phyloP scores from a whole-genome alignment of 169 alveolate genomes.

The Babesia bovis region DNA sequence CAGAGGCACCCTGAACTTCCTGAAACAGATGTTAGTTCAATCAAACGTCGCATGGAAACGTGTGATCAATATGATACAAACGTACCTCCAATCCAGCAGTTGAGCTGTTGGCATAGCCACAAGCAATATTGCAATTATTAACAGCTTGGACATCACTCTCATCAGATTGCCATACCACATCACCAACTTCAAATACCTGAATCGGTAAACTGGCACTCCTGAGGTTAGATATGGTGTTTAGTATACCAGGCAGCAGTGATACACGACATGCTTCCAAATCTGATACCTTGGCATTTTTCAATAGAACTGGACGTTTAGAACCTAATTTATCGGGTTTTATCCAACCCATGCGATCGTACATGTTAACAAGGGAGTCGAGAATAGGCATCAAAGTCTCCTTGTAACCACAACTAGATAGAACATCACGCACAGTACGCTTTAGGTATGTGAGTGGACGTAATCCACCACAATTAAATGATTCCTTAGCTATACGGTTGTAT shows the following conservation, averaged over 20 bases:
- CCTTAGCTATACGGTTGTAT: slow-evolving; percentile 78
- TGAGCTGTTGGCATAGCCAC: slow-evolving; percentile 63
- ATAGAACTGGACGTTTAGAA: slow-evolving; percentile 78
- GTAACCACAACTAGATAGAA: slow-evolving; percentile 64
- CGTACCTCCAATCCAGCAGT: slow-evolving; percentile 79
- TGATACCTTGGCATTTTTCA: slow-evolving; percentile 89
- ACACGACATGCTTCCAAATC: slow-evolving; percentile 91
- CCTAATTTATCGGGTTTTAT: slow-evolving; percentile 27
- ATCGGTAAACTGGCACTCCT: slow-evolving; percentile 88
- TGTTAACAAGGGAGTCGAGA: slow-evolving; percentile 61
- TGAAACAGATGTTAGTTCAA: slow-evolving; percentile 14
- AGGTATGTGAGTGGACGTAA: slow-evolving; percentile 26
- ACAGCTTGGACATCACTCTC: slow-evolving; percentile 54
- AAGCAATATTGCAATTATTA: slow-evolving; percentile 49
- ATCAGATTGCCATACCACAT: slow-evolving; percentile 39
- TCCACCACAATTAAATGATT: slow-evolving; percentile 31
- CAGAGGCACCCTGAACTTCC: slow-evolving; percentile 87
- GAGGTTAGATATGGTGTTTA: slow-evolving; percentile 86
- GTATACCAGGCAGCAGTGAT: slow-evolving; percentile 90
- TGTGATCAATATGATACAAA: background rate
- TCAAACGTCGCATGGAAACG: background rate
- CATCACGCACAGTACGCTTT: slow-evolving; percentile 50
- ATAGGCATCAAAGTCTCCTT: slow-evolving; percentile 76
- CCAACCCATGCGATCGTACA: slow-evolving; percentile 63
- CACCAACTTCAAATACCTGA: slow-evolving; percentile 88